Conservation (phyloP, 768 basidiomycete species). For the Tylopilus subfusipes region DNA sequence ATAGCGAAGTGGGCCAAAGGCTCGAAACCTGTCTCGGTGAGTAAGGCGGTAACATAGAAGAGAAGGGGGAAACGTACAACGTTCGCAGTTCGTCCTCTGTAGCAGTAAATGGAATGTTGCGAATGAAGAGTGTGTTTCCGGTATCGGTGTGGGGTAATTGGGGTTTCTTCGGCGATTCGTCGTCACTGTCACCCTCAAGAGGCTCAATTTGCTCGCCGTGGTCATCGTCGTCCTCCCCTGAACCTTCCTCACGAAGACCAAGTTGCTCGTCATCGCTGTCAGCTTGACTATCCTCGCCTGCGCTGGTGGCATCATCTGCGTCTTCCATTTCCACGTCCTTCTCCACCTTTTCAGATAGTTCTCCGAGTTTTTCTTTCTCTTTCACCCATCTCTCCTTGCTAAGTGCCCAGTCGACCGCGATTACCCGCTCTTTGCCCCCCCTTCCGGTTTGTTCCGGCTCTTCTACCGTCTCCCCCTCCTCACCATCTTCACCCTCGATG, state of each 20-base stretch:
- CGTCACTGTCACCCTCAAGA: constrained; percentile 12
- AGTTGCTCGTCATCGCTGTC: constrained; percentile 41
- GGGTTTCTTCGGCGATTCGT: constrained; percentile 54
- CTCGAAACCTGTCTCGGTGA: constrained; percentile 57
- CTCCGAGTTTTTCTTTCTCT: constrained; percentile 56
- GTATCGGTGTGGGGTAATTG: constrained; percentile 78
- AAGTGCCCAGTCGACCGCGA: constrained; percentile 96
- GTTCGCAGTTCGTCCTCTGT: constrained; percentile 90
- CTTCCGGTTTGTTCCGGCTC: constrained; percentile 33
- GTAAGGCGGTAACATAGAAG: background rate
- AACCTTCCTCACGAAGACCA: constrained; percentile 41
- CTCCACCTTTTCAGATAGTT: constrained; percentile 23
- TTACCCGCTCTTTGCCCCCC: constrained; percentile 51
- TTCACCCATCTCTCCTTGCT: constrained; percentile 92
- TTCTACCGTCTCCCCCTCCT: constrained; percentile 36
- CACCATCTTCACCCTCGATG: constrained; percentile 33
- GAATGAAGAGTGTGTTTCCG: constrained; percentile 90
- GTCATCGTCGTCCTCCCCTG: constrained; percentile 25
- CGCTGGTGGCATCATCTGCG: constrained; percentile 22
- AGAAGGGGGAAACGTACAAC: constrained; percentile 50
- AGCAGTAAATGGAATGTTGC: constrained; percentile 88
- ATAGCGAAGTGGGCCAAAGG: constrained; percentile 90
- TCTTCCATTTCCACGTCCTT: constrained; percentile 34
- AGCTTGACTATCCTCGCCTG: constrained; percentile 26
- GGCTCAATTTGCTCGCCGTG: constrained; percentile 22